Evolutionary conservation across 352 stramenopile species (phyloP).

Genomic region (Thraustochytrium sp.): DNA sequence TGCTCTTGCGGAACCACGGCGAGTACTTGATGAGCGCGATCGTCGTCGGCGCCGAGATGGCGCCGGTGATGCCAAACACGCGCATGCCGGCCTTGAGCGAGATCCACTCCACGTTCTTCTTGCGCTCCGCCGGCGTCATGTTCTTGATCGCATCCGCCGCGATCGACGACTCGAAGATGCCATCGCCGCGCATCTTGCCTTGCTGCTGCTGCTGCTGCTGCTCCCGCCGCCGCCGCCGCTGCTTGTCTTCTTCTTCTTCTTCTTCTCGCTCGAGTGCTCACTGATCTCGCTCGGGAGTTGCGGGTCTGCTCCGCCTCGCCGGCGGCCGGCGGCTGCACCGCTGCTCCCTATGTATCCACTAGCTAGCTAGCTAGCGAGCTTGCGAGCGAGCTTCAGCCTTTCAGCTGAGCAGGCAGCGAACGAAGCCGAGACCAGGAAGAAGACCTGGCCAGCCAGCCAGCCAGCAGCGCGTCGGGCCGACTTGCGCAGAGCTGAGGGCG

Average conservation of each 20-base stretch:
- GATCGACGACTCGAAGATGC: slow-evolving; percentile 16
- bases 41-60: slow-evolving; percentile 3
- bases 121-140: slow-evolving; percentile 4
- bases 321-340: too few relatives aligned
- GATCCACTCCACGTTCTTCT: slow-evolving; percentile 35
- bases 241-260: neutral
- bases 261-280: neutral
- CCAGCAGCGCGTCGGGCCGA: too few relatives aligned
- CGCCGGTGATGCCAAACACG: neutral
- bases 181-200: slow-evolving; percentile 13
- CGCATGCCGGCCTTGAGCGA: slow-evolving; percentile 40
- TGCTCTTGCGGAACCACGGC: slow-evolving; percentile 28
- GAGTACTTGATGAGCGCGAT: slow-evolving; percentile 15
- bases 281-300: too few relatives aligned
- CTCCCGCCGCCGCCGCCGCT: neutral
- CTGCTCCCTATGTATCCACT: too few relatives aligned
- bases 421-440: too few relatives aligned
- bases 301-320: too few relatives aligned
- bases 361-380: too few relatives aligned
- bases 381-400: too few relatives aligned
- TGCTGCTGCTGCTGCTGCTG: neutral
- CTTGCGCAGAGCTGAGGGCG: too few relatives aligned
- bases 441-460: too few relatives aligned
- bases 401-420: too few relatives aligned
- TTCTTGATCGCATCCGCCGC: slow-evolving; percentile 24